A percentile compares a stretch with the other conserved stretches of the same genome.
phyloP scores from a whole-genome alignment of 176 grass and related monocot species.

The Zea luxurians region DNA sequence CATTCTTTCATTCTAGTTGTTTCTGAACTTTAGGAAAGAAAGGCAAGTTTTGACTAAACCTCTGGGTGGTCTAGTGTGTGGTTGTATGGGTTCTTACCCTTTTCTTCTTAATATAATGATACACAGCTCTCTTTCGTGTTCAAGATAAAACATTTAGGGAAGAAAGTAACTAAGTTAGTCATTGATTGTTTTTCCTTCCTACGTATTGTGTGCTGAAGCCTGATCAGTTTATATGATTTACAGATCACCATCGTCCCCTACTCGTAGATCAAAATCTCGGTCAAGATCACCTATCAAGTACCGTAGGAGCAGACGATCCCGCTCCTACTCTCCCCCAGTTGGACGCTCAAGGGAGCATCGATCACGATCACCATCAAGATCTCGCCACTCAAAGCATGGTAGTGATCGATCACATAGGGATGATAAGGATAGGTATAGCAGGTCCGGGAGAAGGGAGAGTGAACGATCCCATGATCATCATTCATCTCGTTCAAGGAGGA shows the following conservation, averaged over 20 bases:
- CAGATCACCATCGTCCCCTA: conserved; percentile 68
- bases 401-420: conserved; percentile 60
- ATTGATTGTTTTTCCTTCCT: neutral
- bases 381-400: conserved; percentile 53
- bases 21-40: too few relatives aligned
- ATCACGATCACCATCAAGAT: conserved; percentile 75
- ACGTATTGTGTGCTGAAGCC: neutral
- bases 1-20: neutral
- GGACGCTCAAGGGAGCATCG: conserved; percentile 54
- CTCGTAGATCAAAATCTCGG: conserved; percentile 64
- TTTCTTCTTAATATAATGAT: neutral
- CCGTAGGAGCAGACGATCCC: conserved; percentile 62
- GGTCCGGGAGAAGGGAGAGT: conserved; percentile 54
- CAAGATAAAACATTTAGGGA: neutral
- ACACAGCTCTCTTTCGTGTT: neutral
- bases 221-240: conserved; percentile 45
- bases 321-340: conserved; percentile 67
- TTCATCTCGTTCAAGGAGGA: conserved; percentile 76
- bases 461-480: conserved; percentile 54
- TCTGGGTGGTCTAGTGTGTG: too few relatives aligned
- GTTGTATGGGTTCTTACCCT: too few relatives aligned
- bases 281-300: conserved; percentile 96
- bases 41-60: too few relatives aligned
- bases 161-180: neutral
- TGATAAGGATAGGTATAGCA: conserved; percentile 64